A percentile compares a stretch with the other conserved stretches of the same genome.
These are phyloP conservation scores for Poterioochromonas sp. DNA, from an alignment of 352 stramenopile genomes.

Conservation along the genomic window DNA sequence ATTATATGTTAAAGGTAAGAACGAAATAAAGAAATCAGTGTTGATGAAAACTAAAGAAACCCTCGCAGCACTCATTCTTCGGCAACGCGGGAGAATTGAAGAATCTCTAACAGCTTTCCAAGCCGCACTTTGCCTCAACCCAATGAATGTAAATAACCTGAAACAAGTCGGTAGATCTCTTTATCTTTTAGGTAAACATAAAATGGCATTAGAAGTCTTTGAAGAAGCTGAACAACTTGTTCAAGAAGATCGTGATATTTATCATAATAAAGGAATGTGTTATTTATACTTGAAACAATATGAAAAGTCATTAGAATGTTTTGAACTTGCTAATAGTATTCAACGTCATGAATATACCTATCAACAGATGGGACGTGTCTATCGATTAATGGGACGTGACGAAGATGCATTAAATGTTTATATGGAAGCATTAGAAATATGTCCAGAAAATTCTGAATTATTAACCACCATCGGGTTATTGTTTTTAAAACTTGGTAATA, in stretches of 20 bases:
- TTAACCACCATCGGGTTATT: conserved; percentile 76
- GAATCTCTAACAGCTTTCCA: conserved; percentile 80
- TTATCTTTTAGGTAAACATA: conserved; percentile 72
- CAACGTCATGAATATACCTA: conserved; percentile 78
- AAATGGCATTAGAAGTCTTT: conserved; percentile 74
- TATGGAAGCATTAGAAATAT: conserved; percentile 80
- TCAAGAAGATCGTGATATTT: conserved; percentile 81
- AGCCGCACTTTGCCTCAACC: conserved; percentile 76
- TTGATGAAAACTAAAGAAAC: not conserved
- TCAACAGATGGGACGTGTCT: conserved; percentile 79
- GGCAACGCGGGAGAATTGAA: conserved; percentile 71
- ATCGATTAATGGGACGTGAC: conserved; percentile 69
- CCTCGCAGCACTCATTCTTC: conserved; percentile 60
- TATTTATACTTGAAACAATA: conserved; percentile 80
- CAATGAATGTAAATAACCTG: conserved; percentile 75
- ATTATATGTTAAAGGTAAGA: conserved; percentile 69
- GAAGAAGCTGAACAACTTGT: conserved; percentile 66
- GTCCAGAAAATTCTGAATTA: conserved; percentile 76
- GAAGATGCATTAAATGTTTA: conserved; percentile 73
- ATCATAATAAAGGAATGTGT: conserved; percentile 73
- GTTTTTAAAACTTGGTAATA: conserved; percentile 65
- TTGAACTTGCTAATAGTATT: conserved; percentile 77
- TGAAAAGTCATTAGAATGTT: conserved; percentile 67
- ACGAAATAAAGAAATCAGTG: not conserved
- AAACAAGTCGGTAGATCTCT: conserved; percentile 63